These are phyloP conservation scores for Curvularia hawaiiensis DNA, from an alignment of 2,329 filamentous ascomycete species.

Conservation along the genomic window DNA sequence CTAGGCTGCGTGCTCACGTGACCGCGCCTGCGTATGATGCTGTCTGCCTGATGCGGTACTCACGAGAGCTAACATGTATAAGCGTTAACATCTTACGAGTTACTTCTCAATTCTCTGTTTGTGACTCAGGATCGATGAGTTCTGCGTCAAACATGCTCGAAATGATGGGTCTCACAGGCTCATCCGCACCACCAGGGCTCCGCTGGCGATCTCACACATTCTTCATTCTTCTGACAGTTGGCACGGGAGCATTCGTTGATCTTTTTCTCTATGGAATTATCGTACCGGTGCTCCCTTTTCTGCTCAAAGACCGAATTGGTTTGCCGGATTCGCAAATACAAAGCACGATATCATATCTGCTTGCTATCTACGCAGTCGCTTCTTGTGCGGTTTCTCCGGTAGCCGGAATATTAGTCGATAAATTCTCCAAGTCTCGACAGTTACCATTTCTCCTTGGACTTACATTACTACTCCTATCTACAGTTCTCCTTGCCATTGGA, in stretches of 20 bases:
- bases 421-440: constrained; percentile 55
- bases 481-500: constrained; percentile 60
- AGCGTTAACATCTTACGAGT: background rate
- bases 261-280: constrained; percentile 65
- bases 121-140: background rate
- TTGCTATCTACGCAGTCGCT: constrained; percentile 61
- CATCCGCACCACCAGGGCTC: constrained; percentile 40
- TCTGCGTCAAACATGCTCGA: background rate
- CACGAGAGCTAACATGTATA: background rate
- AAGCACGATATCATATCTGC: constrained; percentile 57
- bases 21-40: background rate
- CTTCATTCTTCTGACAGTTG: constrained; percentile 65
- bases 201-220: constrained; percentile 62
- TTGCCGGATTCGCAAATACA: constrained; percentile 58
- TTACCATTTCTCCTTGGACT: constrained; percentile 64
- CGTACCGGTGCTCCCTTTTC: constrained; percentile 63
- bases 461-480: constrained; percentile 58
- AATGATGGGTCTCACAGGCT: background rate
- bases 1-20: constrained; percentile 20
- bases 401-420: constrained; percentile 62
- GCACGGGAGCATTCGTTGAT: constrained; percentile 62
- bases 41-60: background rate
- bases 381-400: constrained; percentile 58
- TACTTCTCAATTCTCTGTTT: background rate
- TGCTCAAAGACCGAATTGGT: constrained; percentile 58